These are phyloP conservation scores for Fraxinus anomala DNA, from an alignment of 257 asterid species.

Conservation along the genomic window DNA sequence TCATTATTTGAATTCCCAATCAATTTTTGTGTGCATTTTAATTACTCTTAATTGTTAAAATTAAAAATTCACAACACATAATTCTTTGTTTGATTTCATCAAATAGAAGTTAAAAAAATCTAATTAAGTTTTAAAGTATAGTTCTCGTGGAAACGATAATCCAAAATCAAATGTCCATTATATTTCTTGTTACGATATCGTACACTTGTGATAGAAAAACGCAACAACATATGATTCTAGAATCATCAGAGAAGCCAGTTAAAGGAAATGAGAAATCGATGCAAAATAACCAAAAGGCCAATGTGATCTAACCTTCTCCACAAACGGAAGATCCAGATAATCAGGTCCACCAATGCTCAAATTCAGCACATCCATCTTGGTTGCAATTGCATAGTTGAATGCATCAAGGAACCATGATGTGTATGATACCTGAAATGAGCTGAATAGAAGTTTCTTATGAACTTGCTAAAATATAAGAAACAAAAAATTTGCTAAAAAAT, in stretches of 20 bases:
- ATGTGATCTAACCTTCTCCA: slow-evolving; percentile 66
- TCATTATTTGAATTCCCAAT: too few relatives aligned
- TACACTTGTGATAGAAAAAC: too few relatives aligned
- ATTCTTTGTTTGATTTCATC: too few relatives aligned
- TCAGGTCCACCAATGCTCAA: slow-evolving; percentile 99
- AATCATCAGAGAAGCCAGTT: slow-evolving; percentile 1
- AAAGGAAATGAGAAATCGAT: slow-evolving; percentile 8
- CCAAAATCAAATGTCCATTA: too few relatives aligned
- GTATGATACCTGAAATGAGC: slow-evolving; percentile 98
- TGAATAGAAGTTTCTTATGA: slow-evolving; percentile 82
- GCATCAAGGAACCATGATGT: slow-evolving; percentile 99
- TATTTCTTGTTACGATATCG: too few relatives aligned
- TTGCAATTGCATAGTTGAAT: slow-evolving; percentile 94
- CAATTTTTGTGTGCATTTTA: too few relatives aligned
- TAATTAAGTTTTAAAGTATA: too few relatives aligned
- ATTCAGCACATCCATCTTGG: slow-evolving; percentile 94
- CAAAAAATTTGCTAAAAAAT: slow-evolving; percentile 5
- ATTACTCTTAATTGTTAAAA: too few relatives aligned
- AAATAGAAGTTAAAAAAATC: too few relatives aligned
- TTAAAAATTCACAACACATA: too few relatives aligned
- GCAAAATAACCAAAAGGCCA: slow-evolving; percentile 16
- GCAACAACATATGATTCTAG: not conserved
- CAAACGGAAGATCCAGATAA: slow-evolving; percentile 90
- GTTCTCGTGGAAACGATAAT: too few relatives aligned
- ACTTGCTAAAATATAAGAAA: slow-evolving; percentile 38